phyloP scores from a whole-genome alignment of 768 basidiomycete species.

The Artomyces pyxidatus region DNA sequence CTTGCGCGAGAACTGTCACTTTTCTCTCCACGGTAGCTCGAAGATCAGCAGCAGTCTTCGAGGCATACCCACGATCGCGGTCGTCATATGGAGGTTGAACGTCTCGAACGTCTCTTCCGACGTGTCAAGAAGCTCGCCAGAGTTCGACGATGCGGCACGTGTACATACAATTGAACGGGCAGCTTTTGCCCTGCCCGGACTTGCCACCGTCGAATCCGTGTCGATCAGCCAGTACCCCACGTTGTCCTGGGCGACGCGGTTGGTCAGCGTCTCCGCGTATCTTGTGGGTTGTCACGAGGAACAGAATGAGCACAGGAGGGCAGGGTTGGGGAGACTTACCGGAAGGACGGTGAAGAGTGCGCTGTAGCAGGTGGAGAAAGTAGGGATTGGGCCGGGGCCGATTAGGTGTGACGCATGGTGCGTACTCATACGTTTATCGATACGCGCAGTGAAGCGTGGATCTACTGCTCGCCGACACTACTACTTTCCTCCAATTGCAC shows the following conservation, averaged over 20 bases:
- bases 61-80: slow-evolving; percentile 75
- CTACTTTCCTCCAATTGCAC: no score
- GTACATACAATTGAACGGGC: slow-evolving; percentile 91
- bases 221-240: slow-evolving; percentile 98
- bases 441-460: no score
- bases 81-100: slow-evolving; percentile 85
- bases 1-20: slow-evolving; percentile 85
- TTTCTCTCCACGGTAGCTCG: slow-evolving; percentile 75
- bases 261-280: slow-evolving; percentile 95
- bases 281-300: slow-evolving; percentile 58
- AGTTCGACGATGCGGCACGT: slow-evolving; percentile 97
- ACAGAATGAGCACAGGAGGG: not conserved
- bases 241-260: slow-evolving; percentile 81
- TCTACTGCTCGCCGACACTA: no score
- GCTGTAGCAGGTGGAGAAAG: slow-evolving; percentile 98
- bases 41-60: slow-evolving; percentile 90
- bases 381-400: slow-evolving; percentile 94
- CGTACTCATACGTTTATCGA: no score
- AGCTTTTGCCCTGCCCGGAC: slow-evolving; percentile 88
- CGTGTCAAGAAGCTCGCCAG: slow-evolving; percentile 79
- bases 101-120: slow-evolving; percentile 79
- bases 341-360: slow-evolving; percentile 98
- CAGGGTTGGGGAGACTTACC: slow-evolving; percentile 31
- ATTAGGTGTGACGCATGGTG: no score
- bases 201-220: slow-evolving; percentile 96